Base-by-base conservation (phyloP, 805 yeast species). In the Candida hungchunana region DNA sequence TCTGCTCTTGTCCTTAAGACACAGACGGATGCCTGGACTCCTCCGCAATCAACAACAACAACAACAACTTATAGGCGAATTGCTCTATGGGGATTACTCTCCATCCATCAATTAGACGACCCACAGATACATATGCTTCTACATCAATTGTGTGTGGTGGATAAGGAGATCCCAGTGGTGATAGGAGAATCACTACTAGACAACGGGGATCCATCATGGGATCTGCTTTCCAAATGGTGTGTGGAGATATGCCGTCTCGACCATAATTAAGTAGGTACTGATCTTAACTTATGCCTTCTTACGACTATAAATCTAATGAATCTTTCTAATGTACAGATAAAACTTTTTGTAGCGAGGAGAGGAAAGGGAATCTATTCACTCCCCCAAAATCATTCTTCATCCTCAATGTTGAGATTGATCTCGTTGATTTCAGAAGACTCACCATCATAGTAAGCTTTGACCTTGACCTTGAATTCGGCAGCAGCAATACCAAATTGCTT, bases 401-500 rank as follows among this genome's bases (percentile, higher is more conserved):
- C 44, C 27, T 56, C 60, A 45, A 63, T 57, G 51, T 64, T 62
- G 34, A 65, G 55, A 35, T 53, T 42, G 15, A 61, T 60, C 29
- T 48, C 43, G 29, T 57, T 53, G 35, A 64, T 51, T 27, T 53
- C 46, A 23, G 62, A 46, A 13, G 60, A 36, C 46, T 85, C 87
- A 40, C 73, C 79, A 58, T 82, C 79, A 58, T 83, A 90, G 60
- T 73, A 85, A 14, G 93, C 96, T 50, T 79, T 64, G 44, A 83
- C 65, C 51, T 77, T 73, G 34, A 93, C 94, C 62, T 79, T 86
- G 65, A 90, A 93, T 57, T 85, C 88, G 29, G 96, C 74, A 37
- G 88, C 87, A 10, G 97, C 97, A 39, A 94, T 77, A 55, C 99
- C 99, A 61, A 93, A 94, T 50, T 86, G 93, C 64, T 93, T 93